Evolutionary conservation across 257 asterid genomes (phyloP).

Genomic region (Ophiorrhiza pumila): DNA sequence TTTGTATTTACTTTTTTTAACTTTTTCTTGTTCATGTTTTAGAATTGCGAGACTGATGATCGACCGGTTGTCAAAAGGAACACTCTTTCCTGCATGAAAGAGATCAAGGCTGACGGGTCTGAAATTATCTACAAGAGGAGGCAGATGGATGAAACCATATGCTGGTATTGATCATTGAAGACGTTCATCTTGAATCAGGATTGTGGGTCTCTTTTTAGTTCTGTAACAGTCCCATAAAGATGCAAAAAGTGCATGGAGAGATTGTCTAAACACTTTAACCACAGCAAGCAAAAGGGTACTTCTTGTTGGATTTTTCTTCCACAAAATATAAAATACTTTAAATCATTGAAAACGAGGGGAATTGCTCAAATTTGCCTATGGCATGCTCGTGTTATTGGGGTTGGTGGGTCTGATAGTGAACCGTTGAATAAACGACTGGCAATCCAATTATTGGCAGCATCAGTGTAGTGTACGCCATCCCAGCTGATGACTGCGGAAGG

Average conservation of each 20-base stretch:
- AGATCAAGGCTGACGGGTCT: not conserved
- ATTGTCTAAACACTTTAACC: too few relatives aligned
- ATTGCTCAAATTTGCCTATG: constrained; percentile 20
- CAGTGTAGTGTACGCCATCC: constrained; percentile 79
- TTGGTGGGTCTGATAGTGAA: constrained; percentile 57
- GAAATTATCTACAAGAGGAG: not conserved
- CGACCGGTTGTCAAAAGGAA: not conserved
- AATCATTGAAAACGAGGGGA: too few relatives aligned
- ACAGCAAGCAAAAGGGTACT: too few relatives aligned
- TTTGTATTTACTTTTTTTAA: not conserved
- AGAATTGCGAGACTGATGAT: not conserved
- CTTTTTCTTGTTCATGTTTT: not conserved
- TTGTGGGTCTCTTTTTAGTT: not conserved
- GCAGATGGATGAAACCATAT: not conserved
- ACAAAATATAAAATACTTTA: not conserved
- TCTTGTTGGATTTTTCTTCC: not conserved
- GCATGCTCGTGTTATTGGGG: constrained; percentile 44
- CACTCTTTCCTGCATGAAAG: not conserved
- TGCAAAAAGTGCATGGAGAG: too few relatives aligned
- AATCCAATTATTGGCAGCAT: constrained; percentile 75
- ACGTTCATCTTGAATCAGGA: not conserved
- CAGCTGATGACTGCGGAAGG: constrained; percentile 61
- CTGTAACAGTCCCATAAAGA: too few relatives aligned
- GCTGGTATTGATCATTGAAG: not conserved
- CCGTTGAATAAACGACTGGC: constrained; percentile 47